phyloP scores from a whole-genome alignment of 2,329 filamentous ascomycete species.

The Pyrenochaeta sp. region DNA sequence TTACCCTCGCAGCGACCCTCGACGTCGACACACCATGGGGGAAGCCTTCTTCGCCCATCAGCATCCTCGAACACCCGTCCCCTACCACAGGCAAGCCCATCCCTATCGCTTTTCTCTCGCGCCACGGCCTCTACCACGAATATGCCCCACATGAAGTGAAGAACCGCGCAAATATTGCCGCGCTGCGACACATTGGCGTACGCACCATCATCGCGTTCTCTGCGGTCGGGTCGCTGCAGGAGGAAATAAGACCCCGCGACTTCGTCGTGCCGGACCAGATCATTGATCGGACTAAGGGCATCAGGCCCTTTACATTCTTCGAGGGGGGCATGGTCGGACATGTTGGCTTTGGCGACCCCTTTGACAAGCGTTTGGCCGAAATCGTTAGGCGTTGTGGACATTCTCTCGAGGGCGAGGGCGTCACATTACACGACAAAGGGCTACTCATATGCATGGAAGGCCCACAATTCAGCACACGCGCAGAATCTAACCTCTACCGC shows the following conservation, averaged over 20 bases:
- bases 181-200: slow-evolving; percentile 88
- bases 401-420: slow-evolving; percentile 81
- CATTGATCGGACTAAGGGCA: slow-evolving; percentile 96
- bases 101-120: slow-evolving; percentile 87
- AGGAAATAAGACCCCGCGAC: slow-evolving; percentile 93
- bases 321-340: slow-evolving; percentile 91
- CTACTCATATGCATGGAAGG: slow-evolving; percentile 97
- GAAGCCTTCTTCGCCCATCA: slow-evolving; percentile 76
- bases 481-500: slow-evolving; percentile 95
- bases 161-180: slow-evolving; percentile 94
- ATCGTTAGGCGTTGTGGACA: slow-evolving; percentile 81
- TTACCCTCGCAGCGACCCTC: slow-evolving; percentile 82
- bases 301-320: slow-evolving; percentile 95
- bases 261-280: slow-evolving; percentile 97
- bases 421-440: slow-evolving; percentile 83
- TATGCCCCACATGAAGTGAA: slow-evolving; percentile 95
- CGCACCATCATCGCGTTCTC: slow-evolving; percentile 93
- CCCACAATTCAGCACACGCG: slow-evolving; percentile 96
- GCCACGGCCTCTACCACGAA: slow-evolving; percentile 89
- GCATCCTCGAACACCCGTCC: slow-evolving; percentile 86
- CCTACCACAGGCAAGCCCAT: slow-evolving; percentile 69
- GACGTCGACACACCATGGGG: slow-evolving; percentile 89
- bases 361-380: slow-evolving; percentile 79
- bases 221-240: slow-evolving; percentile 90
- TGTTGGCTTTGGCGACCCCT: slow-evolving; percentile 94